phyloP scores from a whole-genome alignment of 2,329 filamentous ascomycete species.

The Xylaria sp. region DNA sequence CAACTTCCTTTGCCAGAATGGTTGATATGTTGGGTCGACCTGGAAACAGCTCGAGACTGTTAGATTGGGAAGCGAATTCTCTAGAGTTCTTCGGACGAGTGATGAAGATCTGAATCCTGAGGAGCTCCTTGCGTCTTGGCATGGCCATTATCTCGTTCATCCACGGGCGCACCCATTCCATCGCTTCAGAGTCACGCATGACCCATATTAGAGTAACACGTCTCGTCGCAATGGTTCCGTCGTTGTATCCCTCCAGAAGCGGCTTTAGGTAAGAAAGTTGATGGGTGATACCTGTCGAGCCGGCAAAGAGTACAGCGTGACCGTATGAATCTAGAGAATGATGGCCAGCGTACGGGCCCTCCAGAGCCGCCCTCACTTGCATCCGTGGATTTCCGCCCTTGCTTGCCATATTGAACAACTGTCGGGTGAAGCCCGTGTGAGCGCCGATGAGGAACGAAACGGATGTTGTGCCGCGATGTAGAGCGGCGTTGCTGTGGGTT shows the following conservation, averaged over 20 bases:
- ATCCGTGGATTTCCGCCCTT: constrained; percentile 64
- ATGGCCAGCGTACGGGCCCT: constrained; percentile 88
- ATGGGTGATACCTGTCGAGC: constrained; percentile 94
- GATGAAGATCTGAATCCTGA: constrained; percentile 89
- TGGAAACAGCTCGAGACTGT: constrained; percentile 90
- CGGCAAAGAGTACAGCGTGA: constrained; percentile 89
- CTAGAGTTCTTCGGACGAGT: constrained; percentile 86
- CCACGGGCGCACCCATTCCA: constrained; percentile 95
- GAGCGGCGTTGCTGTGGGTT: constrained; percentile 41
- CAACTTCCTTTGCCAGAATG: constrained; percentile 83
- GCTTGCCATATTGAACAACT: constrained; percentile 77
- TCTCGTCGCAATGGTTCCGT: constrained; percentile 80
- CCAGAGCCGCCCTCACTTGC: constrained; percentile 77
- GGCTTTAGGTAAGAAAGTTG: constrained; percentile 89
- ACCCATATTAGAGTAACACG: constrained; percentile 90
- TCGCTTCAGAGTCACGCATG: constrained; percentile 85
- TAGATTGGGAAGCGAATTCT: constrained; percentile 79
- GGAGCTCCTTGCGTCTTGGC: constrained; percentile 81
- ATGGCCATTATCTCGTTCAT: constrained; percentile 79
- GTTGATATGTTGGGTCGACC: constrained; percentile 86
- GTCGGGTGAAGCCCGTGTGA: constrained; percentile 87
- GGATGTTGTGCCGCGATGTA: constrained; percentile 56
- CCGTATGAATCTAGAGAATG: constrained; percentile 92
- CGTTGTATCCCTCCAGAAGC: constrained; percentile 74
- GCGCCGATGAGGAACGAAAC: constrained; percentile 89